Conservation (phyloP, 768 basidiomycete species). For the Naganishia onofrii region DNA sequence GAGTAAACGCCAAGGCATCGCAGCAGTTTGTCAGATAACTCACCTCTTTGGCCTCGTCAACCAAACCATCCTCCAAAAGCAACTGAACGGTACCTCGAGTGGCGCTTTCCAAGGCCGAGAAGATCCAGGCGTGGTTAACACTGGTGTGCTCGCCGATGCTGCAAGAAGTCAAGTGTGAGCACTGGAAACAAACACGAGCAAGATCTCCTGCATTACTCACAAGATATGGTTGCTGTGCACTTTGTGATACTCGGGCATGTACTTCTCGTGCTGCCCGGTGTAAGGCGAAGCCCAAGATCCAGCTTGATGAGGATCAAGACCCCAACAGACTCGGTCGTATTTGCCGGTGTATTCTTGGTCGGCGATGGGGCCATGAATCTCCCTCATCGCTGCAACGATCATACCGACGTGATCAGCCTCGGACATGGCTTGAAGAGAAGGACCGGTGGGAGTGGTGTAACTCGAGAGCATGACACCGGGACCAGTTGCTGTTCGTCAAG, state of each 20-base stretch:
- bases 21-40: neutral
- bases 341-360: slow-evolving; percentile 34
- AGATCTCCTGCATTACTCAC: neutral
- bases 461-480: slow-evolving; percentile 33
- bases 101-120: slow-evolving; percentile 22
- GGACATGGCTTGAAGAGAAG: slow-evolving; percentile 29
- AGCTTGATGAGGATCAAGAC: slow-evolving; percentile 32
- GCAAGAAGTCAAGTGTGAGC: neutral
- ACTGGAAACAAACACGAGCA: neutral
- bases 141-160: slow-evolving; percentile 28
- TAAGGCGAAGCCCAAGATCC: slow-evolving; percentile 34
- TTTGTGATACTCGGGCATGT: slow-evolving; percentile 26
- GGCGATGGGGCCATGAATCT: slow-evolving; percentile 35
- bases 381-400: slow-evolving; percentile 34
- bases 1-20: neutral
- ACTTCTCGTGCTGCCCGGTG: slow-evolving; percentile 26
- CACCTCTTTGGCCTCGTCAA: slow-evolving; percentile 26
- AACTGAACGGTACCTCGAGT: slow-evolving; percentile 24
- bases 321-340: slow-evolving; percentile 34
- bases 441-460: slow-evolving; percentile 32
- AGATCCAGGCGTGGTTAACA: slow-evolving; percentile 28
- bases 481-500: slow-evolving; percentile 17
- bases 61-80: slow-evolving; percentile 25
- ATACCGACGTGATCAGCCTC: slow-evolving; percentile 33
- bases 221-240: slow-evolving; percentile 18